Evolutionary conservation across 2,329 filamentous ascomycete species (phyloP).

Genomic region (Cladophialophora chaetospira): DNA sequence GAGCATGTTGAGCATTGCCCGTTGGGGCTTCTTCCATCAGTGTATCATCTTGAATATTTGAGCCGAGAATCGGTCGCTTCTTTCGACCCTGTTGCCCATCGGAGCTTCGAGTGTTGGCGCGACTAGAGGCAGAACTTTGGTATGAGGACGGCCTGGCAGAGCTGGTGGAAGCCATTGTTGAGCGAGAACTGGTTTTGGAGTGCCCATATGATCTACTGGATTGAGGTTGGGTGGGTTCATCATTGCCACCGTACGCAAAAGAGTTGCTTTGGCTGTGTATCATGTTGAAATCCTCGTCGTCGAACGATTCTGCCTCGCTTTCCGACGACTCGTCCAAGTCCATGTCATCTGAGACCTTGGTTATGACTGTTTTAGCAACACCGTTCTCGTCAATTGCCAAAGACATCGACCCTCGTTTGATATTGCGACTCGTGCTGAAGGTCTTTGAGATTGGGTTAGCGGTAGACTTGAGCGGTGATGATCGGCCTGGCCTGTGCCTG

Average conservation of each 20-base stretch:
- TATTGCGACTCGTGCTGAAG: conserved; percentile 34
- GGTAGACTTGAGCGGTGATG: conserved; percentile 40
- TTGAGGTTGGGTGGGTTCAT: conserved; percentile 29
- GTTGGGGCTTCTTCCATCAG: conserved; percentile 36
- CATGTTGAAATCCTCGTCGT: conserved; percentile 44
- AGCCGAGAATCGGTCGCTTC: conserved; percentile 23
- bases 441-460: conserved; percentile 35
- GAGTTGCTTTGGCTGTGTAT: conserved; percentile 43
- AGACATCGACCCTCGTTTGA: conserved; percentile 44
- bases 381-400: conserved; percentile 53
- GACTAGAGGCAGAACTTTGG: conserved; percentile 36
- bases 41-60: conserved; percentile 27
- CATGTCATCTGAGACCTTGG: conserved; percentile 36
- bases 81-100: conserved; percentile 18
- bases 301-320: conserved; percentile 48
- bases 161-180: conserved; percentile 43
- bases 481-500: conserved; percentile 47
- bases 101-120: conserved; percentile 15
- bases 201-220: conserved; percentile 38
- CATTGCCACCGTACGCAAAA: conserved; percentile 42
- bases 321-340: conserved; percentile 43
- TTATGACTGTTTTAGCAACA: conserved; percentile 47
- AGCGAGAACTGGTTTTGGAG: conserved; percentile 47
- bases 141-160: conserved; percentile 47
- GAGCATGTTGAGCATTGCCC: conserved; percentile 50